phyloP scores from a whole-genome alignment of 305 asterid genomes.

The Solanum hybrid region DNA sequence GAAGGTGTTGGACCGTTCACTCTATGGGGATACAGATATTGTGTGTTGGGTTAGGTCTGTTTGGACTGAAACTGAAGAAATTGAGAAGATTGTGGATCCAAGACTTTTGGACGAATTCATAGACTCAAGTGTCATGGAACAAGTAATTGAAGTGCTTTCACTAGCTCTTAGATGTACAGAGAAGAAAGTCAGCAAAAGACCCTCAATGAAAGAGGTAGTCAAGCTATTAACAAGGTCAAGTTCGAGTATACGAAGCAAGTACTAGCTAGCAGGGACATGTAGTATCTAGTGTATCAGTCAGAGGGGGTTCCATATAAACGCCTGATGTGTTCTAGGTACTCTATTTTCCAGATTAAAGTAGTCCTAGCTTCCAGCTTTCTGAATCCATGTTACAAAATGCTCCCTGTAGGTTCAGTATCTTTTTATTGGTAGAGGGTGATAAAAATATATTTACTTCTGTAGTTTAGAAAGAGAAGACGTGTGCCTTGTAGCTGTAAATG shows the following conservation, averaged over 20 bases:
- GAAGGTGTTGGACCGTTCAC: conserved; percentile 45
- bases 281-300: neutral
- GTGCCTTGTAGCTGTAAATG: neutral
- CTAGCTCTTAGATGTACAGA: conserved; percentile 72
- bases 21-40: conserved; percentile 40
- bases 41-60: conserved; percentile 43
- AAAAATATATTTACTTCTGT: neutral
- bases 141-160: conserved; percentile 37
- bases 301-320: neutral
- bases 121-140: conserved; percentile 44
- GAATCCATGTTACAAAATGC: neutral
- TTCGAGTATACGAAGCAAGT: conserved; percentile 30
- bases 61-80: conserved; percentile 37
- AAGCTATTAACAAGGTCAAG: conserved; percentile 35
- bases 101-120: conserved; percentile 43
- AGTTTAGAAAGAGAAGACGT: neutral
- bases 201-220: conserved; percentile 75
- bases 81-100: conserved; percentile 44
- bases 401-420: neutral
- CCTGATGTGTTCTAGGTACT: neutral
- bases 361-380: neutral
- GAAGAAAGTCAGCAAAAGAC: conserved; percentile 48
- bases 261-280: neutral
- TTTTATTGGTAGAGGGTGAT: neutral
- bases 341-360: neutral